phyloP scores from a whole-genome alignment of 169 alveolate genomes.

The Plasmodium cynomolgi region DNA sequence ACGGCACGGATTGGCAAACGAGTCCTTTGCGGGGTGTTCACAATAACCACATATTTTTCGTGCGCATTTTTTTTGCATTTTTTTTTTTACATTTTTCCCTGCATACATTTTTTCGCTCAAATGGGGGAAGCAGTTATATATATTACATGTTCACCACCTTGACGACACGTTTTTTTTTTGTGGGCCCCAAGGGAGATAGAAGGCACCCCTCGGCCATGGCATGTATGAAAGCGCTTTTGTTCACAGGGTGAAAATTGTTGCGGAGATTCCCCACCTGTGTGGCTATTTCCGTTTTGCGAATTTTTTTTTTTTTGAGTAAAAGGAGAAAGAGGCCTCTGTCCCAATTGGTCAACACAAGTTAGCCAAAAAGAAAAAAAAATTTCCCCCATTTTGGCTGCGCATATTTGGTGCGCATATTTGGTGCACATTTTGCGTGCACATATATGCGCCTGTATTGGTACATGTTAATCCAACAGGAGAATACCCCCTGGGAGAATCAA shows the following conservation, averaged over 20 bases:
- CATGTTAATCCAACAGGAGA: not conserved
- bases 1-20: not conserved
- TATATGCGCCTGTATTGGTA: not conserved
- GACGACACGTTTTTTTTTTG: not conserved
- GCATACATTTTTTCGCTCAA: not conserved
- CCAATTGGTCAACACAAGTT: not conserved
- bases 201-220: not conserved
- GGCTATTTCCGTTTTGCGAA: not conserved
- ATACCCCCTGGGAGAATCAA: not conserved
- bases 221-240: not conserved
- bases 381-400: not conserved
- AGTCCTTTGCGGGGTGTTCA: not conserved
- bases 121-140: not conserved
- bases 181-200: not conserved
- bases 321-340: not conserved
- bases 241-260: not conserved
- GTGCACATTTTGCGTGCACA: not conserved
- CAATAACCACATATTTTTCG: not conserved
- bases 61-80: not conserved
- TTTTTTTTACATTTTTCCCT: not conserved
- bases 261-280: not conserved
- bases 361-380: not conserved
- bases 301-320: not conserved
- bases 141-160: not conserved
- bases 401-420: no score